These are phyloP conservation scores for Penicillium hesseltinei DNA, from an alignment of 2,329 filamentous ascomycete genomes.

Conservation along the genomic window DNA sequence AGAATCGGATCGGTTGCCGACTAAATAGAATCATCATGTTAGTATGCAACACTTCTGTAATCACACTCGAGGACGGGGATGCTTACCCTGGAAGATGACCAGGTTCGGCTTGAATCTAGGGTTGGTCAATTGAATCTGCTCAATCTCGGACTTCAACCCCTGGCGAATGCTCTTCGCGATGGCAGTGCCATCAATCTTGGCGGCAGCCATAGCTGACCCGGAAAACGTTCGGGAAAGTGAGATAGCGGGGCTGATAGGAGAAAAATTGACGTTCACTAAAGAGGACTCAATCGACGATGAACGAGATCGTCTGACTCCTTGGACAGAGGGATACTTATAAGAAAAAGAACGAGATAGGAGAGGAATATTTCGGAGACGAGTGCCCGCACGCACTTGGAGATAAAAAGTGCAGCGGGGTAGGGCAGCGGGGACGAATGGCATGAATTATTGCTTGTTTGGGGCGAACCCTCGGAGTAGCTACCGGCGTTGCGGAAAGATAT, in stretches of 20 bases:
- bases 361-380: conserved; percentile 19
- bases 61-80: conserved; percentile 3
- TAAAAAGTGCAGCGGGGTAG: conserved; percentile 26
- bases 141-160: conserved; percentile 75
- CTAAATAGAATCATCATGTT: conserved; percentile 47
- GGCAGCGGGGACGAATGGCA: conserved; percentile 24
- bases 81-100: conserved; percentile 88
- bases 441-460: conserved; percentile 28
- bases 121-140: conserved; percentile 75
- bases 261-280: conserved; percentile 18
- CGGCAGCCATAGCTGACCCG: conserved; percentile 72
- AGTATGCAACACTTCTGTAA: not conserved
- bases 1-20: conserved; percentile 90
- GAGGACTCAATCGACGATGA: conserved; percentile 16
- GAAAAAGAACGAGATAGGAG: conserved; percentile 9
- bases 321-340: conserved; percentile 12
- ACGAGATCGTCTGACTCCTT: conserved; percentile 16
- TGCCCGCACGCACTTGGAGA: conserved; percentile 21
- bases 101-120: conserved; percentile 84
- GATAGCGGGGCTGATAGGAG: conserved; percentile 16
- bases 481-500: conserved; percentile 11
- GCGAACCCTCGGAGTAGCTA: conserved; percentile 21
- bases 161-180: conserved; percentile 91
- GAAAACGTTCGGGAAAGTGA: conserved; percentile 43
- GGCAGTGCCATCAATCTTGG: conserved; percentile 92